Base-by-base conservation (phyloP, 495 filamentous ascomycete genomes). In the Xylaria curta region DNA sequence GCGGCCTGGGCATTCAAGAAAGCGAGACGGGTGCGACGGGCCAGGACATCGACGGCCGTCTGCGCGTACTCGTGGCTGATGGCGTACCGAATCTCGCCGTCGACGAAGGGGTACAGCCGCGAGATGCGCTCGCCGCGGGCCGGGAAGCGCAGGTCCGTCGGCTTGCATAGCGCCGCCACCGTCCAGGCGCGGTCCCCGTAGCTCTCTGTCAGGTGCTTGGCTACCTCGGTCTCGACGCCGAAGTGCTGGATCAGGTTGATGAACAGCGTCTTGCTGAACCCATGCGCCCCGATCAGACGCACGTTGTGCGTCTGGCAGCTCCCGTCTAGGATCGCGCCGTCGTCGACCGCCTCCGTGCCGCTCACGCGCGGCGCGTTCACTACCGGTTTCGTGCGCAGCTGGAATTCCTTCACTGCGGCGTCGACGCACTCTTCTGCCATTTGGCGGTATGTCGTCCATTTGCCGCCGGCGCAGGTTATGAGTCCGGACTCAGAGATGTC, bases 391-490 rank as follows among this genome's bases (percentile, higher is more conserved):
- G 92, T 82, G 63, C 87, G 84, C n/a, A 98, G 89, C 47, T 85
- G 82, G 81, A 97, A 99, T 28, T 86, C 82, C 44, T 87, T 85
- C 78, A 99, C 87, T 21, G 95, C 95, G 73, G 94, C 92, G 76
- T 99, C 95, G 40, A 99, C 96, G 66, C 92, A 91, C 80, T 99
- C 95, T 83, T 99, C 95, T 46, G 96, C 94, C 96, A 99, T 99
- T 79, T 99, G 94, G 42, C 96, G 91, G 82, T 99, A 99, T 6
- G 96, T 99, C 4, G 96, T 99, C 96, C 96, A 99, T 83, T 98
- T 98, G 26, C 96, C 96, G 72, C 96, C 96, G n/a, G 95, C 94
- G 79, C 93, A 95, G 53, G 96, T 99, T 63, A 99, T 80, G 38
- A 99, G 89, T 3, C 96, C 96, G 10, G 93, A 95, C 1, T 87